Base-by-base conservation (phyloP, 2,329 filamentous ascomycete genomes). In the Phyllosticta ampelicida region DNA sequence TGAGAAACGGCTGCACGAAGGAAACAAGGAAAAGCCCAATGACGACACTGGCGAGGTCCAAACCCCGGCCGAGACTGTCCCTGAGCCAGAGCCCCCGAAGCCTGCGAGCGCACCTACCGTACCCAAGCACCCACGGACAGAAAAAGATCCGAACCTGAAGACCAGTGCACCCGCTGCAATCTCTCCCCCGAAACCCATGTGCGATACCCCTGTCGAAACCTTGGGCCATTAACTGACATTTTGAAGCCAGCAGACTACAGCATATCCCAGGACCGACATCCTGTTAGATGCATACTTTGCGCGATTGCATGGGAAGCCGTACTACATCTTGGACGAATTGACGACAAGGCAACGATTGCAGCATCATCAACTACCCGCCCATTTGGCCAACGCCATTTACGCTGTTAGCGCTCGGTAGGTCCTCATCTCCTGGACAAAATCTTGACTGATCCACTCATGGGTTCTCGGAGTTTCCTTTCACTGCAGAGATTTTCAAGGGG, bases 281-380 rank as follows among this genome's bases (percentile, higher is more conserved):
- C 75, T 90, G 26, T 75, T 95, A 28, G 86, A 95, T 65, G 86
- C 85, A 5, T 95, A 91, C 70, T 95, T 95, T 68, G 75, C 79
- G 20, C 82, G 87, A 54, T 83, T 91, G 48, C 89, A 95, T 68
- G 86, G 86, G 54, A 92, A 90, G 67, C 88, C 89, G 1, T 94
- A 87, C 63, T 84, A 88, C 66, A 85, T 95, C 55, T 76, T 95
- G 3, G 89, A 95, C 66, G 89, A 95, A 71, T 77, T 84, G 0
- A 83, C 81, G 0, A 85, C 87, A 9, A 80, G 89, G 58, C 87
- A 91, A 71, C 79, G 85, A 21, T 74, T 90, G 62, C 85, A 88
- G 63, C 72, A 84, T 9, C 84, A 84, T 53, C 85, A 88, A 65
- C 73, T 92, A 10, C 77, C 80, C 0, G 62, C 65, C 2, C 74